phyloP scores from a whole-genome alignment of 805 yeast genomes.

The Myxozyma sirexii region DNA sequence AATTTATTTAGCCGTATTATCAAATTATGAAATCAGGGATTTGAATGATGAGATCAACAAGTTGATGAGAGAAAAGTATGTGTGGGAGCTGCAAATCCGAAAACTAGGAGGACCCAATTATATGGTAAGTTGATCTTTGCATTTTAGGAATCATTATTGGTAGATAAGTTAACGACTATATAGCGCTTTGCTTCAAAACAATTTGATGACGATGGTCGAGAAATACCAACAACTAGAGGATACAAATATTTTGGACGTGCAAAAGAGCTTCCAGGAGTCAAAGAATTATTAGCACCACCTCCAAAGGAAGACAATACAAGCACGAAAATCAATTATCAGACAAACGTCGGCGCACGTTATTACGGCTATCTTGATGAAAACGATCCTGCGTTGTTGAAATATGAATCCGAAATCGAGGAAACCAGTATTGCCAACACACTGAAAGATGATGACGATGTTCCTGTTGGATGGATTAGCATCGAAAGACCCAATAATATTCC shows the following conservation, averaged over 20 bases:
- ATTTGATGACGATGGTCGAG: conserved; percentile 35
- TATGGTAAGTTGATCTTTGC: conserved; percentile 38
- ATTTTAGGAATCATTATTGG: conserved; percentile 21
- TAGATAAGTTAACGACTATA: neutral
- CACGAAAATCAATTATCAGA: conserved; percentile 4
- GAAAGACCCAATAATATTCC: conserved; percentile 34
- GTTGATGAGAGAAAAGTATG: conserved; percentile 63
- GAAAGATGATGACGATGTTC: conserved; percentile 13
- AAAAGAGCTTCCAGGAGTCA: conserved; percentile 73
- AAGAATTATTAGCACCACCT: conserved; percentile 49
- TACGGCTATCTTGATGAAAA: conserved; percentile 41
- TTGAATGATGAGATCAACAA: conserved; percentile 74
- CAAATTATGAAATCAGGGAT: conserved; percentile 68
- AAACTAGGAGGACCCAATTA: conserved; percentile 77
- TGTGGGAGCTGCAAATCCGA: conserved; percentile 78
- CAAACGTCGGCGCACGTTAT: conserved; percentile 37
- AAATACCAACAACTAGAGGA: conserved; percentile 50
- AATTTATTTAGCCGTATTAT: conserved; percentile 45
- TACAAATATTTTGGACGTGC: conserved; percentile 84
- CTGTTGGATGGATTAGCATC: conserved; percentile 22
- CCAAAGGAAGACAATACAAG: conserved; percentile 10
- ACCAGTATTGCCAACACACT: conserved; percentile 20
- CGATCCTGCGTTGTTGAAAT: conserved; percentile 22
- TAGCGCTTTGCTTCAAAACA: conserved; percentile 30
- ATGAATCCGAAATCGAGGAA: conserved; percentile 32